These are phyloP conservation scores for Penicillium canariense DNA, from an alignment of 495 filamentous ascomycete species.

Conservation along the genomic window DNA sequence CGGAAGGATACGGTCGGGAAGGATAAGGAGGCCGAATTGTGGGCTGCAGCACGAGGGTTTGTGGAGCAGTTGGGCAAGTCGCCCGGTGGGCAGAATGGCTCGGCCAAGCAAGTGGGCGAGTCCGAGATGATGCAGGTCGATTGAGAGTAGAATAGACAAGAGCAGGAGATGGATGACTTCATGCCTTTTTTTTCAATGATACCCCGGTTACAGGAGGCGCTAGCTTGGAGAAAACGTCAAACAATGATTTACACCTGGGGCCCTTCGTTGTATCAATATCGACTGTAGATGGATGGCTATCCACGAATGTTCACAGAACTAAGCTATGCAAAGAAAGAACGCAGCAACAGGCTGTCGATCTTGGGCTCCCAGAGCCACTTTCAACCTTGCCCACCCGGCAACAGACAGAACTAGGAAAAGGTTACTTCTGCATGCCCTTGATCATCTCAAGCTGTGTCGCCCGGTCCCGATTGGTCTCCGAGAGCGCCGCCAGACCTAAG, in stretches of 20 bases:
- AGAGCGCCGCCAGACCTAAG: constrained; percentile 70
- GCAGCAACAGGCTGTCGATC: constrained; percentile 12
- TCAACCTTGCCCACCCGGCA: constrained; percentile 3
- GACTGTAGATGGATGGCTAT: constrained; percentile 7
- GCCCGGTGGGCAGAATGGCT: not conserved
- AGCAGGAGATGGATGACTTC: not conserved
- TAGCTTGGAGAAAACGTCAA: not conserved
- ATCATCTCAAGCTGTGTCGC: constrained; percentile 93
- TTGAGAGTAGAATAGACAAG: constrained; percentile 6
- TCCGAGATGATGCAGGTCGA: constrained; percentile 40
- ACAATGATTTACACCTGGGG: not conserved
- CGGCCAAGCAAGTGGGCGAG: constrained; percentile 10
- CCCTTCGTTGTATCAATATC: not conserved
- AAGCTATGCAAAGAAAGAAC: constrained; percentile 21
- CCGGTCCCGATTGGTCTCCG: constrained; percentile 79
- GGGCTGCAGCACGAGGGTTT: constrained; percentile 58
- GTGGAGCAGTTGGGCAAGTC: constrained; percentile 38
- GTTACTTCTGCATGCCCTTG: constrained; percentile 43
- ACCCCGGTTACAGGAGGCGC: constrained; percentile 23
- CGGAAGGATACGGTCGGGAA: constrained; percentile 71
- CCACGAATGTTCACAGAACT: constrained; percentile 18
- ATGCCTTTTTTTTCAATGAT: constrained; percentile 27
- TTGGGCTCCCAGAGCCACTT: constrained; percentile 13
- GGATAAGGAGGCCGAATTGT: constrained; percentile 76
- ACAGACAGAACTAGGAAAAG: constrained; percentile 1